Conservation (phyloP, 140 eudicot species). For the Erigeron philadelphicus region DNA sequence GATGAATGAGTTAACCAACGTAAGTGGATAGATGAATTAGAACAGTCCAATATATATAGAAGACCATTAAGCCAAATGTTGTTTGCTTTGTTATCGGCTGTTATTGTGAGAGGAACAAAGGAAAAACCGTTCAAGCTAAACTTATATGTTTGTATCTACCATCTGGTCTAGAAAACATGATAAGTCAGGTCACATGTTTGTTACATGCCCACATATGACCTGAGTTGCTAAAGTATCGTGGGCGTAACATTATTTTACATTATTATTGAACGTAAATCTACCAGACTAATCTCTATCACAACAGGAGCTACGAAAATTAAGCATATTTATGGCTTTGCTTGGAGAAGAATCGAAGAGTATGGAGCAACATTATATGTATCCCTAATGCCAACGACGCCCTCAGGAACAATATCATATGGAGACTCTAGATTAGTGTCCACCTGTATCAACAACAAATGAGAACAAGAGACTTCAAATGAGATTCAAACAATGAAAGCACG, state of each 20-base stretch:
- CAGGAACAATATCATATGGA: conserved; percentile 62
- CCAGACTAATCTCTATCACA: neutral
- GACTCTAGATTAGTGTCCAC: conserved; percentile 85
- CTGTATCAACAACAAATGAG: conserved; percentile 34
- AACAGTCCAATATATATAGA: no score
- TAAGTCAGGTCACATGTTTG: neutral
- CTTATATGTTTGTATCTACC: no score
- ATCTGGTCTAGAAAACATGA: neutral
- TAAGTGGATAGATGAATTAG: no score
- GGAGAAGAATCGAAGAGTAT: conserved; percentile 73
- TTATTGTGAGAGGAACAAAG: no score
- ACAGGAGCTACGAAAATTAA: neutral
- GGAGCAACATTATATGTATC: conserved; percentile 75
- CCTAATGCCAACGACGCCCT: conserved; percentile 58
- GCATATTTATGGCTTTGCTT: conserved; percentile 48
- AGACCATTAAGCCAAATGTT: no score
- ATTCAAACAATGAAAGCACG: neutral
- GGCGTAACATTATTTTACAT: neutral
- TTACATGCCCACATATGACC: neutral
- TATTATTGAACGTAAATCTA: neutral
- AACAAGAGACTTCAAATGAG: neutral
- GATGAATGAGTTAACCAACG: no score
- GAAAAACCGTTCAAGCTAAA: no score
- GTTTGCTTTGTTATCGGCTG: no score
- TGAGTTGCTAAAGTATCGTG: neutral